phyloP scores from a whole-genome alignment of 352 stramenopile species.

The Peronospora destructor region DNA sequence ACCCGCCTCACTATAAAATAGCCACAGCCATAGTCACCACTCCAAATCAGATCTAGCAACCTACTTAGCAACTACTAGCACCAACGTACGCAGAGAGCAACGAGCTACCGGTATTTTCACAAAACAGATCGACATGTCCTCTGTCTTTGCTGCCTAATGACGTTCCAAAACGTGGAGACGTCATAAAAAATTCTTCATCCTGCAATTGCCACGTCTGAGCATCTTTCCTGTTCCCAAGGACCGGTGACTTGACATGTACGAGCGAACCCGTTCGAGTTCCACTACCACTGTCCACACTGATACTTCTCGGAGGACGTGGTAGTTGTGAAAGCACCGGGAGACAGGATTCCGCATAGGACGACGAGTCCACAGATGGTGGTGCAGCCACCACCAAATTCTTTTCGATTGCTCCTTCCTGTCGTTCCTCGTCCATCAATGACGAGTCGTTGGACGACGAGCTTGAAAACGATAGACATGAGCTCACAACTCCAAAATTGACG shows the following conservation, averaged over 20 bases:
- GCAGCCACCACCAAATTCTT: slow-evolving; percentile 13
- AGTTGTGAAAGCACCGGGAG: slow-evolving; percentile 42
- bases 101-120: slow-evolving; percentile 22
- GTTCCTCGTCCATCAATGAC: slow-evolving; percentile 39
- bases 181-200: slow-evolving; percentile 57
- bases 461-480: slow-evolving; percentile 43
- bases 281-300: slow-evolving; percentile 40
- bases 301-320: slow-evolving; percentile 32
- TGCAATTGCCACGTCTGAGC: slow-evolving; percentile 63
- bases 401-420: slow-evolving; percentile 23
- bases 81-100: slow-evolving; percentile 30
- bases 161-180: slow-evolving; percentile 43
- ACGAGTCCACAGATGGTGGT: slow-evolving; percentile 25
- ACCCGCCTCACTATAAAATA: slow-evolving; percentile 18
- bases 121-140: slow-evolving; percentile 28
- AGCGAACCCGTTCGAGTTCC: slow-evolving; percentile 20
- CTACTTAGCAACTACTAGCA: background rate
- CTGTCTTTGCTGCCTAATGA: slow-evolving; percentile 19
- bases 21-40: slow-evolving; percentile 5
- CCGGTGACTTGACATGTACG: slow-evolving; percentile 48
- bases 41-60: slow-evolving; percentile 11
- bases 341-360: slow-evolving; percentile 41
- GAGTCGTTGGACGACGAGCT: slow-evolving; percentile 51
- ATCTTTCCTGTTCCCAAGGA: slow-evolving; percentile 53
- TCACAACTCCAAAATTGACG: slow-evolving; percentile 39